Evolutionary conservation across 164 flowering plant genomes (phyloP).

Genomic region (Tetracentron sinense): DNA sequence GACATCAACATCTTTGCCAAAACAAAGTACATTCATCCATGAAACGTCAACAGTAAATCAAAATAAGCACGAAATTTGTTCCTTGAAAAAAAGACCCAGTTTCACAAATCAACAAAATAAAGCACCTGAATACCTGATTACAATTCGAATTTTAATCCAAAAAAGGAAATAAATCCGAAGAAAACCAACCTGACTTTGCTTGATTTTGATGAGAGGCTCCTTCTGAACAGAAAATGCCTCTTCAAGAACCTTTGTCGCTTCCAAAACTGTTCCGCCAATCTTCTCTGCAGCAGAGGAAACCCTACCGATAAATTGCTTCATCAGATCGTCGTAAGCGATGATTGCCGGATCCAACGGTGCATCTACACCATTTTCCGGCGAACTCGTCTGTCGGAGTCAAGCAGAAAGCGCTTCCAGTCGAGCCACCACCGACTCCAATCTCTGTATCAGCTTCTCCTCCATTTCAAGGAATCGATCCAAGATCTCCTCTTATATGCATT

Average conservation of each 20-base stretch:
- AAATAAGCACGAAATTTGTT: background rate
- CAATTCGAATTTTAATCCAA: background rate
- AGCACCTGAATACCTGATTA: background rate
- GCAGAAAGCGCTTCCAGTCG: constrained; percentile 47
- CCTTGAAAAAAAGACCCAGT: background rate
- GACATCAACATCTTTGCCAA: too few relatives aligned
- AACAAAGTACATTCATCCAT: too few relatives aligned
- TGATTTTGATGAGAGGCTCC: constrained; percentile 54
- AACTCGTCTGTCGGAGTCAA: constrained; percentile 10
- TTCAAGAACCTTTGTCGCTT: constrained; percentile 40
- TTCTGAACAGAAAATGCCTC: constrained; percentile 49
- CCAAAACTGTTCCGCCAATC: constrained; percentile 67
- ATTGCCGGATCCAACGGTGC: constrained; percentile 46
- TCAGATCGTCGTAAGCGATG: constrained; percentile 52
- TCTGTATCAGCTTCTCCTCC: constrained; percentile 55
- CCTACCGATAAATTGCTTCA: constrained; percentile 31
- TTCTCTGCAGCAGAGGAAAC: constrained; percentile 53
- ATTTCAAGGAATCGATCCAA: constrained; percentile 13
- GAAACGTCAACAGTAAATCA: too few relatives aligned
- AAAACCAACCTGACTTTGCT: constrained; percentile 51
- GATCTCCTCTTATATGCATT: too few relatives aligned
- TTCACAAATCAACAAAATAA: background rate
- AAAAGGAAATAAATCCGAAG: background rate
- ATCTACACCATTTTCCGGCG: background rate
- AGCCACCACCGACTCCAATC: constrained; percentile 64